Conservation (phyloP, 495 filamentous ascomycete genomes). For the Immersiella caudata region DNA sequence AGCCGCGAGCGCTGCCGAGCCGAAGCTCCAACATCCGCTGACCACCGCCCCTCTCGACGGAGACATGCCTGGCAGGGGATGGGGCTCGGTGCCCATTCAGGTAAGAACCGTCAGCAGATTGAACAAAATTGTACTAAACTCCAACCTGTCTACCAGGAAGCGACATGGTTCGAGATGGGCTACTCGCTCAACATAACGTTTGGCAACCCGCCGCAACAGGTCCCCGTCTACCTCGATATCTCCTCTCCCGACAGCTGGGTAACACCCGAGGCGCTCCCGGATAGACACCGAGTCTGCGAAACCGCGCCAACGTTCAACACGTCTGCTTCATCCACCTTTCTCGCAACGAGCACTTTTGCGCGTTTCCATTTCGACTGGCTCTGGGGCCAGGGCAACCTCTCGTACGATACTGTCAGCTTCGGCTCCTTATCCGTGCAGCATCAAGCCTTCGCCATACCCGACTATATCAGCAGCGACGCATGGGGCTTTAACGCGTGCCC, state of each 20-base stretch:
- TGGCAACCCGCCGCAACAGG: slow-evolving; percentile 6
- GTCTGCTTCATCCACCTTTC: neutral
- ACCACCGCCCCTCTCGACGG: neutral
- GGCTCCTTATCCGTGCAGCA: neutral
- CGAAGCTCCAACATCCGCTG: neutral
- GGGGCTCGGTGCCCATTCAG: slow-evolving; percentile 4
- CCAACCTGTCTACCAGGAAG: neutral
- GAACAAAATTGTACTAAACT: neutral
- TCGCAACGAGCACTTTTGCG: neutral
- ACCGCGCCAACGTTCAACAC: neutral
- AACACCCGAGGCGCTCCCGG: neutral
- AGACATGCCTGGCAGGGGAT: neutral
- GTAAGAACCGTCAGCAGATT: neutral
- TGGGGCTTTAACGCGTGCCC: slow-evolving; percentile 9
- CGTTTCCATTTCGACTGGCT: slow-evolving; percentile 10
- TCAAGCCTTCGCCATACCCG: neutral
- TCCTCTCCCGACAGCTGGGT: slow-evolving; percentile 6
- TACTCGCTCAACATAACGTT: slow-evolving; percentile 10
- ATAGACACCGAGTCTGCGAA: neutral
- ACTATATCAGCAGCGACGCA: neutral
- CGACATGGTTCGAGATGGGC: slow-evolving; percentile 4
- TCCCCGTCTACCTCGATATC: slow-evolving; percentile 7
- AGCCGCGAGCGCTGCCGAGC: neutral
- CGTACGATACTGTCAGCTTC: slow-evolving; percentile 5
- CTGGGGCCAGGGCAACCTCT: slow-evolving; percentile 1